phyloP scores from a whole-genome alignment of 768 basidiomycete genomes.

The Russula sp. region DNA sequence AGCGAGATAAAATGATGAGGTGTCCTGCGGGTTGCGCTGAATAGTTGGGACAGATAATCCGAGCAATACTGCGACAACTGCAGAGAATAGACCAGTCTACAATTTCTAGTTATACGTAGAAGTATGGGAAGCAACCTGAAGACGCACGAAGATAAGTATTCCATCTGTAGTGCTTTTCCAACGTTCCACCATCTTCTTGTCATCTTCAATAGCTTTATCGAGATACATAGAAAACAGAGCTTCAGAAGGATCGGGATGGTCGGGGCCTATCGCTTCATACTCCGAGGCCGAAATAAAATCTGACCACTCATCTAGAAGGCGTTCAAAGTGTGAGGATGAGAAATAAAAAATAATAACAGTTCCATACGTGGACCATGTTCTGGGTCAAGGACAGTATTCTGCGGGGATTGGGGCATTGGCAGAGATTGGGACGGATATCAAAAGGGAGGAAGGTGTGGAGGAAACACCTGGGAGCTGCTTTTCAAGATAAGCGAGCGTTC shows the following conservation, averaged over 20 bases:
- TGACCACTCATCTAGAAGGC: too few relatives aligned
- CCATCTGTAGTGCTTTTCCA: constrained; percentile 25
- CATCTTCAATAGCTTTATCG: constrained; percentile 16
- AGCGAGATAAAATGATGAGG: constrained; percentile 9
- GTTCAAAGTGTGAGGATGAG: too few relatives aligned
- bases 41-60: constrained; percentile 15
- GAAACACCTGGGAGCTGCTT: too few relatives aligned
- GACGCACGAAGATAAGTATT: constrained; percentile 19
- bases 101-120: not conserved
- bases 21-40: constrained; percentile 11
- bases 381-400: too few relatives aligned
- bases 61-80: constrained; percentile 22
- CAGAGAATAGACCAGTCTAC: constrained; percentile 28
- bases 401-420: not conserved
- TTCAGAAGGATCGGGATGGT: constrained; percentile 8
- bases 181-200: constrained; percentile 16
- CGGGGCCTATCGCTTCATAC: not conserved
- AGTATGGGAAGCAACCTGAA: not conserved
- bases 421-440: too few relatives aligned
- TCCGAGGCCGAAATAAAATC: too few relatives aligned
- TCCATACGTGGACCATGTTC: not conserved
- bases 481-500: too few relatives aligned
- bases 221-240: constrained; percentile 24
- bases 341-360: too few relatives aligned
- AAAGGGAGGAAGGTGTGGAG: not conserved